These are phyloP conservation scores for Chaetothyriales sp. DNA, from an alignment of 2,329 filamentous ascomycete species.

Conservation along the genomic window DNA sequence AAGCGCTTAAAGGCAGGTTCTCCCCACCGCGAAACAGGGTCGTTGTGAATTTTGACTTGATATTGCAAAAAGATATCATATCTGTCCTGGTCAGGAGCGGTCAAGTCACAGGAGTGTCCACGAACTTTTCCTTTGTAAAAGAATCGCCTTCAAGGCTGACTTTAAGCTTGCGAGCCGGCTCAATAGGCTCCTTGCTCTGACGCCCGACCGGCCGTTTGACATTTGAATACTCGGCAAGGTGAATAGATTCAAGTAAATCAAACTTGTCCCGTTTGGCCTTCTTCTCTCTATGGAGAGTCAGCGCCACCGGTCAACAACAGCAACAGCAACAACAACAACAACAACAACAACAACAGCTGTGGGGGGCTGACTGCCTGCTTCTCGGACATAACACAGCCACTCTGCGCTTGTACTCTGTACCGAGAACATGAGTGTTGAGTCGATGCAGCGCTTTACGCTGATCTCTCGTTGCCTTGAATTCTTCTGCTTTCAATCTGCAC, in stretches of 20 bases:
- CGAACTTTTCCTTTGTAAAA: conserved; percentile 33
- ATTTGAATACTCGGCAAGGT: conserved; percentile 32
- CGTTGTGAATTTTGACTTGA: conserved; percentile 33
- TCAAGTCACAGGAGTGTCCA: background rate
- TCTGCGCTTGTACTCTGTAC: conserved; percentile 34
- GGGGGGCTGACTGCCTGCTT: conserved; percentile 28
- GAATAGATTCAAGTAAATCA: conserved; percentile 29
- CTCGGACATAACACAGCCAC: conserved; percentile 33
- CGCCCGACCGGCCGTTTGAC: conserved; percentile 32
- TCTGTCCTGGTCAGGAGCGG: conserved; percentile 16
- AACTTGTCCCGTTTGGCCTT: conserved; percentile 27
- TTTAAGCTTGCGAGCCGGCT: conserved; percentile 37
- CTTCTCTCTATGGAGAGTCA: conserved; percentile 5
- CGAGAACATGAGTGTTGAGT: conserved; percentile 36
- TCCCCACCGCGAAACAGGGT: conserved; percentile 31
- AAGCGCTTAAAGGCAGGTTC: conserved; percentile 34
- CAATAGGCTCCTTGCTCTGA: conserved; percentile 29
- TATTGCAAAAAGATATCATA: conserved; percentile 35
- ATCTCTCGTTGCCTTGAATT: conserved; percentile 32
- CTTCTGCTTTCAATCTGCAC: conserved; percentile 28
- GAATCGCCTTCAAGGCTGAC: conserved; percentile 35
- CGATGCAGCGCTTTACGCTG: conserved; percentile 36
- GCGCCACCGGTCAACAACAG: background rate
- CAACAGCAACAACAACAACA: too few species aligned
- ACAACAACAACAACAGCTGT: too few species aligned